These are phyloP conservation scores for Capsicum rhomboideum DNA, from an alignment of 257 asterid genomes.

Conservation along the genomic window DNA sequence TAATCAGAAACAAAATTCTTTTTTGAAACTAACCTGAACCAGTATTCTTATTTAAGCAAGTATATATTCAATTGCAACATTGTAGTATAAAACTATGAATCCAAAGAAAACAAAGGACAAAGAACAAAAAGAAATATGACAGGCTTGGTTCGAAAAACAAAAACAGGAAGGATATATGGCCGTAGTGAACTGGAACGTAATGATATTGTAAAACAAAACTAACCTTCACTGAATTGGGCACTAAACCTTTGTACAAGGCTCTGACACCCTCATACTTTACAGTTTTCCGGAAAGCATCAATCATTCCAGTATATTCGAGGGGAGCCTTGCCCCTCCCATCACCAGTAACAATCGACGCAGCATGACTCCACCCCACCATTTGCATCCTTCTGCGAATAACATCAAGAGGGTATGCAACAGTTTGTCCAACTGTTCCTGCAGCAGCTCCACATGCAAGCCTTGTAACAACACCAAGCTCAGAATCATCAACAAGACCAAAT, in stretches of 20 bases:
- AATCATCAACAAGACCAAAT: slow-evolving; percentile 62
- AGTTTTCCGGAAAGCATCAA: slow-evolving; percentile 93
- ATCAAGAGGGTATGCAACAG: slow-evolving; percentile 96
- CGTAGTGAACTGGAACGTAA: not conserved
- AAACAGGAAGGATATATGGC: not conserved
- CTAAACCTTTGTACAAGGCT: slow-evolving; percentile 95
- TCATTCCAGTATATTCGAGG: slow-evolving; percentile 82
- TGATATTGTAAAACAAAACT: slow-evolving; percentile 13
- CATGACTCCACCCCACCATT: slow-evolving; percentile 97
- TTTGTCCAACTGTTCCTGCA: slow-evolving; percentile 98
- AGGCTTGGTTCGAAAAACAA: not conserved
- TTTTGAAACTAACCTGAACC: too few species aligned
- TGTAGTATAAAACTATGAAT: not conserved
- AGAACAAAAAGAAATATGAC: too few species aligned
- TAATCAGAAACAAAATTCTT: not conserved
- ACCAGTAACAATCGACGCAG: slow-evolving; percentile 72
- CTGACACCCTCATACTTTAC: slow-evolving; percentile 77
- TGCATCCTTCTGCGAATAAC: slow-evolving; percentile 98
- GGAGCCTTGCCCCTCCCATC: slow-evolving; percentile 66
- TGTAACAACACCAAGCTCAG: slow-evolving; percentile 73
- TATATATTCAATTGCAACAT: not conserved
- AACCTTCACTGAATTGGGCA: slow-evolving; percentile 97
- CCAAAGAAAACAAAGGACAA: too few species aligned
- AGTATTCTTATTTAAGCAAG: not conserved
- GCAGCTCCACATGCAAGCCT: slow-evolving; percentile 94